Evolutionary conservation across 768 basidiomycete genomes (phyloP).

Genomic region (Steccherinum ochraceum): DNA sequence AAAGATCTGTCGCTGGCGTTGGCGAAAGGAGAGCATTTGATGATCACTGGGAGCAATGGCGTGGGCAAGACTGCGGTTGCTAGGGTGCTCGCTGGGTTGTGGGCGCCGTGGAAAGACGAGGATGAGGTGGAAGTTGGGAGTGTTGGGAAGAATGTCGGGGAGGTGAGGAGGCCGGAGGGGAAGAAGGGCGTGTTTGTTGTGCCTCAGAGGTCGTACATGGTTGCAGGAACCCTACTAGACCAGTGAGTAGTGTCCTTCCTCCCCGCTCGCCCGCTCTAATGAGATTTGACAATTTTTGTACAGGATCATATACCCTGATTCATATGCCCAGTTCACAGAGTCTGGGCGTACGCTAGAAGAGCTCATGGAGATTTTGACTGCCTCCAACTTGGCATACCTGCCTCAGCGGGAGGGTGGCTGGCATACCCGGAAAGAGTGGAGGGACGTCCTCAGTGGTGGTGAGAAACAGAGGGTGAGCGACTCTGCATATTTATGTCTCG

Average conservation of each 20-base stretch:
- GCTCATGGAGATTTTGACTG: conserved; percentile 69
- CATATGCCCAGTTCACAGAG: conserved; percentile 64
- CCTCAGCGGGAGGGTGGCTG: conserved; percentile 87
- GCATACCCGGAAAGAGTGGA: conserved; percentile 89
- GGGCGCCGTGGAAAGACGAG: conserved; percentile 52
- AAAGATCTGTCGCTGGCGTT: conserved; percentile 61
- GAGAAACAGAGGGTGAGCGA: conserved; percentile 83
- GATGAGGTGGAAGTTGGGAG: conserved; percentile 27
- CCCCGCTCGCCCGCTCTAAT: not conserved
- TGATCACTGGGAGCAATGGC: conserved; percentile 92
- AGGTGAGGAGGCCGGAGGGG: conserved; percentile 28
- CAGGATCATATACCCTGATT: conserved; percentile 84
- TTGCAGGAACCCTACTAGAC: conserved; percentile 78
- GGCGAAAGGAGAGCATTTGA: conserved; percentile 71
- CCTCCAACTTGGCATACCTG: conserved; percentile 80
- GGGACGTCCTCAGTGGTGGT: conserved; percentile 91
- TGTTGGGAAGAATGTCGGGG: conserved; percentile 29
- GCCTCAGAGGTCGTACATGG: conserved; percentile 92
- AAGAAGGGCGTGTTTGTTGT: conserved; percentile 70
- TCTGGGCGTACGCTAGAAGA: conserved; percentile 60
- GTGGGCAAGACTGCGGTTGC: conserved; percentile 90
- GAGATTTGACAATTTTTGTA: too few relatives aligned
- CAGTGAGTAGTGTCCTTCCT: conserved; percentile 46
- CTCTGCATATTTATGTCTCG: not conserved
- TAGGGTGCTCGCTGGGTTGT: conserved; percentile 82